Conservation (phyloP, 2,329 filamentous ascomycete species). For the Colletotrichum sp. region DNA sequence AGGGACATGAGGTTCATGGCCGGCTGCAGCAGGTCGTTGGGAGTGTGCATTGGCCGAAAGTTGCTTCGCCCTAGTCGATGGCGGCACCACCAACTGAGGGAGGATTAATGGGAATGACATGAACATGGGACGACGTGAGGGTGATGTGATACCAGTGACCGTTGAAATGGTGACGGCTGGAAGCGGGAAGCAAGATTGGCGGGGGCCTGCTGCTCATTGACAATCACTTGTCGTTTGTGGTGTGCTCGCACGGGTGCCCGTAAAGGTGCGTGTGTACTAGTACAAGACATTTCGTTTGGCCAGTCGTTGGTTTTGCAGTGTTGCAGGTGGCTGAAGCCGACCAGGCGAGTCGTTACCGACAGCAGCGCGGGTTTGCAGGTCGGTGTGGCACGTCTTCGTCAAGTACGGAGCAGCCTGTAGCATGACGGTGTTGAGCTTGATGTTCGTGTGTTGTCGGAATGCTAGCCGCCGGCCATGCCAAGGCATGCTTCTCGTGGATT, state of each 20-base stretch:
- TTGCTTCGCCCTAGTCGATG: not conserved
- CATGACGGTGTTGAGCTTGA: not conserved
- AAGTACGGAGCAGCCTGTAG: not conserved
- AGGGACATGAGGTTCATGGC: not conserved
- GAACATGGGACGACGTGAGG: not conserved
- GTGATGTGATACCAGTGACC: not conserved
- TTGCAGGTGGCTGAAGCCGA: not conserved
- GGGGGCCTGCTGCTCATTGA: not conserved
- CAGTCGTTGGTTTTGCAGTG: not conserved
- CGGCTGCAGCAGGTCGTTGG: not conserved
- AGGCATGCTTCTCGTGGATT: not conserved
- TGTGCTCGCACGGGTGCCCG: not conserved
- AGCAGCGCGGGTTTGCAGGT: not conserved
- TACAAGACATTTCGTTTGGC: not conserved
- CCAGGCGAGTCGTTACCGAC: not conserved
- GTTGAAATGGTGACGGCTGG: not conserved
- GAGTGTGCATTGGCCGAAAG: not conserved
- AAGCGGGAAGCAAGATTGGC: not conserved
- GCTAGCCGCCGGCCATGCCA: not conserved
- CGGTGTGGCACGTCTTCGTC: not conserved
- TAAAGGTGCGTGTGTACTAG: not conserved
- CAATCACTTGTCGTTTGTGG: not conserved
- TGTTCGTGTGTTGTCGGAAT: not conserved
- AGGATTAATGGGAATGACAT: not conserved
- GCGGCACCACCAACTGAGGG: not conserved